phyloP scores from a whole-genome alignment of 2,329 filamentous ascomycete genomes.

The Acarospora socialis region DNA sequence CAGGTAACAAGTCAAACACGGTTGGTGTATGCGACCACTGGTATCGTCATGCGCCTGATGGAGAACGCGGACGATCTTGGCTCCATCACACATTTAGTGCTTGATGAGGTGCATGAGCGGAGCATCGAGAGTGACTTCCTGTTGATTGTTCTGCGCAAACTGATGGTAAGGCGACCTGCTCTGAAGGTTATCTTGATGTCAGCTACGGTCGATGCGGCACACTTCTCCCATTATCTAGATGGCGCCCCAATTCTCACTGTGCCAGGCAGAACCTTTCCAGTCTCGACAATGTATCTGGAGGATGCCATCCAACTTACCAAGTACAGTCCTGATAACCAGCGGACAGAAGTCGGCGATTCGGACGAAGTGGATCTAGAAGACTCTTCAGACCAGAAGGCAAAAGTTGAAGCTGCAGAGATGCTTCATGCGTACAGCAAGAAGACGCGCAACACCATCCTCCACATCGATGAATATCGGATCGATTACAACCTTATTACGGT shows the following conservation, averaged over 20 bases:
- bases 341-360: constrained; percentile 48
- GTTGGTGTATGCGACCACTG: constrained; percentile 67
- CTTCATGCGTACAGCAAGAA: constrained; percentile 60
- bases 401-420: constrained; percentile 35
- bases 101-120: constrained; percentile 96
- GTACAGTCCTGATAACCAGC: constrained; percentile 44
- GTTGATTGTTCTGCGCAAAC: constrained; percentile 74
- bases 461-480: constrained; percentile 81
- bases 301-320: constrained; percentile 82
- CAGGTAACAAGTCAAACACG: constrained; percentile 70
- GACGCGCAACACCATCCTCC: constrained; percentile 59
- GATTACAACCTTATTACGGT: constrained; percentile 76
- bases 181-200: constrained; percentile 95
- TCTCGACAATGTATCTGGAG: constrained; percentile 75
- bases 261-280: constrained; percentile 85
- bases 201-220: constrained; percentile 83
- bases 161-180: constrained; percentile 62
- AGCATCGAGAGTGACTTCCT: constrained; percentile 95
- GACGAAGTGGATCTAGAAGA: constrained; percentile 28
- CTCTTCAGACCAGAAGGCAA: constrained; percentile 31
- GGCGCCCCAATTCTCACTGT: constrained; percentile 79
- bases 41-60: constrained; percentile 97
- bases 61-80: constrained; percentile 74
- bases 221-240: constrained; percentile 78
- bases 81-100: constrained; percentile 82